Evolutionary conservation across 495 filamentous ascomycete species (phyloP).

Genomic region (Hypoxylon crocopeplum): DNA sequence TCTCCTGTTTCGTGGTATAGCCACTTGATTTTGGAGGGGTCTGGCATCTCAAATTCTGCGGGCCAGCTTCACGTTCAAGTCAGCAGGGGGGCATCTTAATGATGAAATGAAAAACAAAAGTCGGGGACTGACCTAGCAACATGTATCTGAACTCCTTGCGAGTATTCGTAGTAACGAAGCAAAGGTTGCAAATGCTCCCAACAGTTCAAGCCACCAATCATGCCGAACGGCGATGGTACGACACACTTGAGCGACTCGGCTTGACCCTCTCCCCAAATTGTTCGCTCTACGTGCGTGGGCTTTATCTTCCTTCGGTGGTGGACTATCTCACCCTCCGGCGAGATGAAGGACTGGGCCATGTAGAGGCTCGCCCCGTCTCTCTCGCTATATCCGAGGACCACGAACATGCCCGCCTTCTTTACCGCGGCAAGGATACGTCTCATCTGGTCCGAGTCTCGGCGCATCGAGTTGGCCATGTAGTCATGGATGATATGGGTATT

Average conservation of each 20-base stretch:
- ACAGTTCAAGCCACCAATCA: slow-evolving; percentile 58
- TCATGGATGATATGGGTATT: slow-evolving; percentile 51
- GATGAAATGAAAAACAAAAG: slow-evolving; percentile 6
- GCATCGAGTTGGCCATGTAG: slow-evolving; percentile 62
- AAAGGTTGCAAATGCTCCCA: slow-evolving; percentile 68
- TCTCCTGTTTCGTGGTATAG: slow-evolving; percentile 45
- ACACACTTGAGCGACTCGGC: slow-evolving; percentile 53
- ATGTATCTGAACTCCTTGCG: slow-evolving; percentile 62
- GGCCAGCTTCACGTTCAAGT: slow-evolving; percentile 34
- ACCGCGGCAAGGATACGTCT: slow-evolving; percentile 51
- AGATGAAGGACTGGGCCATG: slow-evolving; percentile 63
- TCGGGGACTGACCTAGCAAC: slow-evolving; percentile 60
- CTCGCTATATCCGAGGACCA: slow-evolving; percentile 63
- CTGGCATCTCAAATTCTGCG: slow-evolving; percentile 44
- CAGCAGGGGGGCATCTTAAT: no score
- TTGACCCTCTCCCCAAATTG: slow-evolving; percentile 62
- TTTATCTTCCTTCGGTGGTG: slow-evolving; percentile 63
- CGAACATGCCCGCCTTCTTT: slow-evolving; percentile 50
- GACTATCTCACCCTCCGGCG: slow-evolving; percentile 52
- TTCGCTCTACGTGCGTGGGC: slow-evolving; percentile 66
- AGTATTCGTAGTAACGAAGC: slow-evolving; percentile 62
- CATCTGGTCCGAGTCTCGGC: slow-evolving; percentile 56
- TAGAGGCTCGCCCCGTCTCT: slow-evolving; percentile 55
- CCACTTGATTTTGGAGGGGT: slow-evolving; percentile 41
- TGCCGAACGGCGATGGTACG: slow-evolving; percentile 51